Evolutionary conservation across 805 yeast genomes (phyloP), one percentile per base, ranked within the genome.

Genomic region (Saturnispora kantuleensis): DNA sequence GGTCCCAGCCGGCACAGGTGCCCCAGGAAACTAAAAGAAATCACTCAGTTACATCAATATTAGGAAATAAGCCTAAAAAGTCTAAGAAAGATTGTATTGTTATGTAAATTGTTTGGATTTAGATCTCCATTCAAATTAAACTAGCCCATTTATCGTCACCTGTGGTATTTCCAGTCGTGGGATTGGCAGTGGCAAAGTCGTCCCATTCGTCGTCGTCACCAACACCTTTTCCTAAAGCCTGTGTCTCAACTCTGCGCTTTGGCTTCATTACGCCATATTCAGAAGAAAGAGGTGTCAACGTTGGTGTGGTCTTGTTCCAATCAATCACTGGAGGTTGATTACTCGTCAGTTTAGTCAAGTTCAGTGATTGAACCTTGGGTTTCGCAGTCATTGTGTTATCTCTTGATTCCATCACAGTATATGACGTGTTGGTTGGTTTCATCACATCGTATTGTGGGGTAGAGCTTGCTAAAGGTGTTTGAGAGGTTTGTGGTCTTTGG

Each of bases 151-250:
- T 37, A 39, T 44, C 40, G 5, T 31, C 37, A 3, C 33, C 38
- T 21, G 26, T 2, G 8, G 5, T 21, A 21, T 2, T 6, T 5
- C 26, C 26, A 21, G 26, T 21, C 8, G 26, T 21, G 26, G 26
- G 8, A n/a, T 29, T 36, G 15, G 49, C 51, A 10, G 39, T 41
- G 2, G 41, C 47, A 31, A 50, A 49, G 17, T 39, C 46, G 6
- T 44, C 46, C 52, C 52, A 50, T 11, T 33, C 46, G 41, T 50
- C 47, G 28, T 50, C 47, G 15, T 41, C 47, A 21, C 13, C 36
- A 15, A 35, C 36, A n/a, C 1, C 21, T 21, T 28, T 16, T 18
- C n/a, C 31, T 21, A 10, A 4, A 31, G 11, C 39, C 17, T 13
- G 13, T 33, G 28, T n/a, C 17, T 10, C 10, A 5, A 8, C 16